Conservation (phyloP, 257 asterid genomes). For the Solanum tacnaense region DNA sequence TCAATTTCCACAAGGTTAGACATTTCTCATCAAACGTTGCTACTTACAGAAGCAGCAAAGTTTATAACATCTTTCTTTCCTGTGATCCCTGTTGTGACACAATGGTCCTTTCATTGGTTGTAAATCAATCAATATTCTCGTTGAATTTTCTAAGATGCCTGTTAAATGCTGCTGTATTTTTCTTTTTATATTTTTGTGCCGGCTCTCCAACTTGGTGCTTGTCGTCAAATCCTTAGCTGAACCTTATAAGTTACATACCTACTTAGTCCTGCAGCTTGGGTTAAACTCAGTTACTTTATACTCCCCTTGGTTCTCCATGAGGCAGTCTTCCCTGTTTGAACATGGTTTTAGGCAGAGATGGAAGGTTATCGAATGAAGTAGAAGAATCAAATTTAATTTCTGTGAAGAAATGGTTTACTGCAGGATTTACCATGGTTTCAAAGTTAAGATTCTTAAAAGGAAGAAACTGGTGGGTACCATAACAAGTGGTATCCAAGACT, state of each 20-base stretch:
- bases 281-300: background rate
- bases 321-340: background rate
- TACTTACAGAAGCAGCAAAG: background rate
- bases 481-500: background rate
- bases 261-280: background rate
- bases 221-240: background rate
- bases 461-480: background rate
- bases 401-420: background rate
- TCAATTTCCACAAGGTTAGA: slow-evolving; percentile 93
- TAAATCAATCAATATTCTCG: background rate
- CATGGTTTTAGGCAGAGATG: background rate
- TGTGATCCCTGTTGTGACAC: background rate
- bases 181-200: background rate
- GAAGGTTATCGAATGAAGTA: background rate
- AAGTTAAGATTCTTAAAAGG: background rate
- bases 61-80: background rate
- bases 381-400: background rate
- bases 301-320: background rate
- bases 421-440: background rate
- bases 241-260: background rate
- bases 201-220: background rate
- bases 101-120: background rate
- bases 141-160: background rate
- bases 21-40: background rate
- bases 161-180: background rate